A percentile compares a stretch with the other conserved stretches of the same genome.
phyloP scores from a whole-genome alignment of 2,329 filamentous ascomycete genomes.

The Lecanicillium sp. region DNA sequence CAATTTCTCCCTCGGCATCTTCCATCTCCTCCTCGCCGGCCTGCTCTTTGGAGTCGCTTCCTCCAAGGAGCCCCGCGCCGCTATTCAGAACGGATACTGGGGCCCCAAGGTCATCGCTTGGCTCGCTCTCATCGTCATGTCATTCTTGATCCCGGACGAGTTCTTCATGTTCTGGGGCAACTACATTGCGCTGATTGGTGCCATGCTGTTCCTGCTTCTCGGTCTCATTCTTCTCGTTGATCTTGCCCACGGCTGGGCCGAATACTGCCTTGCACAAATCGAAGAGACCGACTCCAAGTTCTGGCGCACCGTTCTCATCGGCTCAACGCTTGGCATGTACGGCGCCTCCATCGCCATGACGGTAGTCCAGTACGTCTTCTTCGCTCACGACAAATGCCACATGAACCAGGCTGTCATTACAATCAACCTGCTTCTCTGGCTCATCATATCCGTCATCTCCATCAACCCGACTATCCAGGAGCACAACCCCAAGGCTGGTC shows the following conservation, averaged over 20 bases:
- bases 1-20: conserved; percentile 93
- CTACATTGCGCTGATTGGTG: conserved; percentile 81
- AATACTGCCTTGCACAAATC: conserved; percentile 91
- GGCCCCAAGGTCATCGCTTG: conserved; percentile 90
- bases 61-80: conserved; percentile 80
- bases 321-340: conserved; percentile 93
- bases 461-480: conserved; percentile 88
- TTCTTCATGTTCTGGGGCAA: conserved; percentile 97
- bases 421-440: conserved; percentile 80
- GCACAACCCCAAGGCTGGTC: conserved; percentile 83
- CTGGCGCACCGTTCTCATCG: conserved; percentile 84
- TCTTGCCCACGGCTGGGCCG: conserved; percentile 93
- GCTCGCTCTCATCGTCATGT: conserved; percentile 79
- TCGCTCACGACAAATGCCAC: conserved; percentile 70
- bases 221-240: conserved; percentile 91
- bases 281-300: conserved; percentile 77
- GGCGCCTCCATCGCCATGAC: conserved; percentile 87
- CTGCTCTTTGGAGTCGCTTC: conserved; percentile 81
- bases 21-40: conserved; percentile 81
- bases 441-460: conserved; percentile 75
- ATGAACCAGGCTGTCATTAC: conserved; percentile 98
- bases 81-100: conserved; percentile 98
- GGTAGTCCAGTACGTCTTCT: conserved; percentile 95
- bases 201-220: conserved; percentile 88
- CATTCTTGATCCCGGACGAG: conserved; percentile 88